phyloP scores from a whole-genome alignment of 805 yeast genomes.

The Candida dendrica region DNA sequence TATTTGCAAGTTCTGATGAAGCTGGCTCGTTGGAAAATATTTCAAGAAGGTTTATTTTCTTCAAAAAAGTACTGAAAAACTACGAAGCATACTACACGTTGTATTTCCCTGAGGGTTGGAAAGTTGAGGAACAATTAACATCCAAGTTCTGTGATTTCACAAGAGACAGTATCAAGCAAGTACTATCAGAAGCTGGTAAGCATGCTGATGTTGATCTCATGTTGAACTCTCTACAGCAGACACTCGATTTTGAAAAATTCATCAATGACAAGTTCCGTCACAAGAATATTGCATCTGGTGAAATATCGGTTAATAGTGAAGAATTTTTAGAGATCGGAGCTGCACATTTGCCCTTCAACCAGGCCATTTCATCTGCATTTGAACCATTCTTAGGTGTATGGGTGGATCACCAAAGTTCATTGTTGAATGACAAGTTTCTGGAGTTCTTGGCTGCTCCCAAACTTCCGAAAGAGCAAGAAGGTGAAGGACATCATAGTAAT shows the following conservation, averaged over 20 bases:
- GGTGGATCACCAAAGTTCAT: slow-evolving; percentile 76
- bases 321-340: slow-evolving; percentile 3
- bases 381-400: slow-evolving; percentile 82
- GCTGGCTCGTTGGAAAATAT: slow-evolving; percentile 92
- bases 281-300: neutral
- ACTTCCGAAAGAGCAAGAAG: slow-evolving; percentile 37
- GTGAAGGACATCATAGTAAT: slow-evolving; percentile 43
- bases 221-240: slow-evolving; percentile 61
- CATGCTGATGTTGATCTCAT: slow-evolving; percentile 55
- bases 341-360: slow-evolving; percentile 28
- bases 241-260: slow-evolving; percentile 77
- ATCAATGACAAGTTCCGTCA: slow-evolving; percentile 53
- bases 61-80: slow-evolving; percentile 59
- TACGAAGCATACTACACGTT: slow-evolving; percentile 44
- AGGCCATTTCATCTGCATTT: slow-evolving; percentile 56
- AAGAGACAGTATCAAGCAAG: slow-evolving; percentile 51
- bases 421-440: slow-evolving; percentile 52
- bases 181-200: slow-evolving; percentile 36
- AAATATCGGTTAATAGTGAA: neutral
- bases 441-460: slow-evolving; percentile 57
- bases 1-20: slow-evolving; percentile 77
- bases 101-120: slow-evolving; percentile 69
- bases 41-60: slow-evolving; percentile 72
- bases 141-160: slow-evolving; percentile 63
- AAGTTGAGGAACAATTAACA: slow-evolving; percentile 55